These are phyloP conservation scores for Phoma sp. DNA, from an alignment of 2,329 filamentous ascomycete genomes.

Conservation along the genomic window DNA sequence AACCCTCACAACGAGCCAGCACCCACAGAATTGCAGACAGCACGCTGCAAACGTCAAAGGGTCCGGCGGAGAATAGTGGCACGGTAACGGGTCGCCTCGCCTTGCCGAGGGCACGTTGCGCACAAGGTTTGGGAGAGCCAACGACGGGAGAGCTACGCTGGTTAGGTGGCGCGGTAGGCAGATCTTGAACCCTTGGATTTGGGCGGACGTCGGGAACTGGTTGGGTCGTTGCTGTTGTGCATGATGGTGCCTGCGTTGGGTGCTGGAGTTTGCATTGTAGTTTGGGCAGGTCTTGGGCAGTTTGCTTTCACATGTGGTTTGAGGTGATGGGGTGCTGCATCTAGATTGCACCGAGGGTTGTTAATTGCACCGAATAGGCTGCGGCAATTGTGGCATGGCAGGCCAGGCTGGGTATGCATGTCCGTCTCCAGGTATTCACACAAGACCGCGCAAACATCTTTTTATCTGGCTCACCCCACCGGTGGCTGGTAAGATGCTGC, in stretches of 20 bases:
- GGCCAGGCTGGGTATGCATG: no score
- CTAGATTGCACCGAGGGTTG: background rate
- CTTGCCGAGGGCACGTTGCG: constrained; percentile 9
- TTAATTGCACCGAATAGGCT: constrained; percentile 5
- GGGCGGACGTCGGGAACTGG: constrained; percentile 14
- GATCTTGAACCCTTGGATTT: constrained; percentile 19
- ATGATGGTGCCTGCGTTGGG: constrained; percentile 8
- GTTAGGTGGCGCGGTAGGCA: no score
- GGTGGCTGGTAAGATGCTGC: constrained; percentile 3
- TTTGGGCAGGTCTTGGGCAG: background rate
- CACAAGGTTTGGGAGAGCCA: constrained; percentile 10
- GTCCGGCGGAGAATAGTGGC: constrained; percentile 12
- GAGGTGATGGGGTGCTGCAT: background rate
- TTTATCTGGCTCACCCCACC: background rate
- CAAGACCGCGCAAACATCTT: no score
- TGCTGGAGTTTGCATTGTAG: background rate
- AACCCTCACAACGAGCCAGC: no score
- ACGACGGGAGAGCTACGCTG: constrained; percentile 23
- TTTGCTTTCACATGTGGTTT: constrained; percentile 5
- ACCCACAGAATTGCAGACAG: background rate
- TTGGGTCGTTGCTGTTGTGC: constrained; percentile 16
- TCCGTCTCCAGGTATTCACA: no score
- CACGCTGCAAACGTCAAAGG: background rate
- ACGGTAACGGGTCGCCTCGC: constrained; percentile 28
- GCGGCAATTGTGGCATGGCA: background rate